Conservation (phyloP, 345 rosid species). For the Firmiana major region DNA sequence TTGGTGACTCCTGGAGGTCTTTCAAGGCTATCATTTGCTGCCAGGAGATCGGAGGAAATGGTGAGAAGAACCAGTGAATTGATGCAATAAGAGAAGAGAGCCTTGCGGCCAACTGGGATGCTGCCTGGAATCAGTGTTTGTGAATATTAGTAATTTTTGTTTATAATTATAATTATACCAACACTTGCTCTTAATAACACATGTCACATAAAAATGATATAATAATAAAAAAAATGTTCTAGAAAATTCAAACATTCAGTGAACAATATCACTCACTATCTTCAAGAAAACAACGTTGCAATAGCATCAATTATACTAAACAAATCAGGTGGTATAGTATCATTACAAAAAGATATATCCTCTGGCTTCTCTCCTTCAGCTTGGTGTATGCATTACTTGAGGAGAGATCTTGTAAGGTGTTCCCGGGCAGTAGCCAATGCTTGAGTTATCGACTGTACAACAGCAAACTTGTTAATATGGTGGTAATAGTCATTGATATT, state of each 20-base stretch:
- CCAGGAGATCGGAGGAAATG: constrained; percentile 42
- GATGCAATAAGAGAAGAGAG: constrained; percentile 40
- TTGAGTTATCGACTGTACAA: constrained; percentile 67
- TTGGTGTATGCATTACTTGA: constrained; percentile 37
- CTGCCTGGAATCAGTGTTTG: constrained; percentile 34
- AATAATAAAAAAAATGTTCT: too few relatives aligned
- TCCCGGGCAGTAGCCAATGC: constrained; percentile 82
- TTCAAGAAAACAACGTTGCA: constrained; percentile 3
- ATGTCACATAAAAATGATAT: too few relatives aligned
- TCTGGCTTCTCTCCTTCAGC: neutral
- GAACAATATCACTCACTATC: neutral
- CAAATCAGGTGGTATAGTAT: constrained; percentile 1
- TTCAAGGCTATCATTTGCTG: constrained; percentile 21
- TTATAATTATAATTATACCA: too few relatives aligned
- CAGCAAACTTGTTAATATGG: neutral
- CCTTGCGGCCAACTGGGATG: constrained; percentile 50
- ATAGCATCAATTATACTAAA: neutral
- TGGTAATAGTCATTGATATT: constrained; percentile 2
- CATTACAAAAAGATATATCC: neutral
- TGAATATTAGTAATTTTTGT: too few relatives aligned
- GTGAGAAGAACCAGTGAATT: constrained; percentile 45
- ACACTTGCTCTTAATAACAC: too few relatives aligned
- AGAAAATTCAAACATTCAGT: too few relatives aligned
- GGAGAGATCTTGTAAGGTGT: constrained; percentile 74
- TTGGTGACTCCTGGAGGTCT: constrained; percentile 11